Evolutionary conservation across 2,329 filamentous ascomycete species (phyloP).

Genomic region (Raffaelea ambrosiae): DNA sequence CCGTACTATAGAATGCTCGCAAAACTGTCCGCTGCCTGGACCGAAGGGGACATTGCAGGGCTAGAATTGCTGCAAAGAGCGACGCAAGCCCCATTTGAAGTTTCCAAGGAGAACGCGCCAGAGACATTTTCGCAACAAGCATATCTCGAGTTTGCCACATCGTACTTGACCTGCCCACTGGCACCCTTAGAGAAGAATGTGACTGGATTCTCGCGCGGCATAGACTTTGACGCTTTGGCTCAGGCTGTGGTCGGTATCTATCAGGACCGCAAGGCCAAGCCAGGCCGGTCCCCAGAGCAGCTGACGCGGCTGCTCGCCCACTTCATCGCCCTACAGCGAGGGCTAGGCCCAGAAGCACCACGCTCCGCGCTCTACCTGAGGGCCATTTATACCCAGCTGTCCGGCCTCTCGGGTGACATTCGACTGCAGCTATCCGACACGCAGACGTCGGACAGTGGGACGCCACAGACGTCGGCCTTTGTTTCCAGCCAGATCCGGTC

Average conservation of each 20-base stretch:
- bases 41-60: slow-evolving; percentile 2
- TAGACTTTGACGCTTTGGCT: slow-evolving; percentile 33
- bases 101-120: background rate
- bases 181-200: slow-evolving; percentile 32
- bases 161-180: slow-evolving; percentile 29
- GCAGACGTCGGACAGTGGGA: slow-evolving; percentile 14
- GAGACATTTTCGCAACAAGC: slow-evolving; percentile 9
- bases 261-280: slow-evolving; percentile 13
- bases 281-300: slow-evolving; percentile 24
- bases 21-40: slow-evolving; percentile 4
- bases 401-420: slow-evolving; percentile 42
- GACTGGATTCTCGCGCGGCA: slow-evolving; percentile 21
- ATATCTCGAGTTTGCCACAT: slow-evolving; percentile 28
- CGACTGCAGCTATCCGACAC: slow-evolving; percentile 30
- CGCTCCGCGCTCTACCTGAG: slow-evolving; percentile 36
- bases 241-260: slow-evolving; percentile 30
- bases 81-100: slow-evolving; percentile 11
- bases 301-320: slow-evolving; percentile 60
- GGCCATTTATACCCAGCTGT: slow-evolving; percentile 45
- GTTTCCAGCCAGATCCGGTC: slow-evolving; percentile 58
- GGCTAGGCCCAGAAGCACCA: slow-evolving; percentile 20
- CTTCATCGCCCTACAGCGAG: slow-evolving; percentile 49
- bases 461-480: slow-evolving; percentile 37
- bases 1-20: slow-evolving; percentile 14
- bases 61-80: slow-evolving; percentile 8